Evolutionary conservation across 768 basidiomycete species (phyloP), one percentile per base, ranked within the genome.

Genomic region (Termitomyces sp.): DNA sequence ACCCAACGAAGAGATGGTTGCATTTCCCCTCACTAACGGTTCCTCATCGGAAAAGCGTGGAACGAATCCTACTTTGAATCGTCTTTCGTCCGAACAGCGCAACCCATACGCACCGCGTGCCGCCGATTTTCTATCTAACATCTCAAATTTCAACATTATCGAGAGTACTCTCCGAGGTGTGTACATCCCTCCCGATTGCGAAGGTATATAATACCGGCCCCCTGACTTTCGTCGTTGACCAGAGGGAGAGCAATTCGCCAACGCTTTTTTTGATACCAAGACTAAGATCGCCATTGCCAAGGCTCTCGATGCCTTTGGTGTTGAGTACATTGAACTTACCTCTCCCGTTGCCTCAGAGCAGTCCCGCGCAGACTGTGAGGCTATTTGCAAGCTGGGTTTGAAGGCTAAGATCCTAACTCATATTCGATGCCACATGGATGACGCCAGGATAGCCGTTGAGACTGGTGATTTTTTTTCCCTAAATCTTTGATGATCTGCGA

Each of bases 201-300:
- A 32, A 37, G 20, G 34, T 48, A 7, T 37, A 63, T 46, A 58
- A 34, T 56, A 20, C 12, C 43, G 20, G 34, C 64, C 29, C 58
- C 59, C 47, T 70, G 36, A 62, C 38, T 61, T 51, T 60, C 36
- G 14, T 42, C 43, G 50, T 50, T 62, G n/a, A 43, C 32, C 68
- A 96, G 96, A 97, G 89, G 96, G 95, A 60, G 96, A 97, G 75
- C 96, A 99, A 74, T 99, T 99, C 70, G 97, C 97, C 65, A 99
- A 98, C 72, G 96, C 97, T 57, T 99, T 99, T 84, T 99, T 98
- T 73, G 96, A 97, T 73, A 95, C 94, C 72, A 94, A 96, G 81
- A 98, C 96, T 78, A 99, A 99, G 86, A 97, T 98, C 73, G 95
- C 96, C 73, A 99, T 99, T 68, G 97, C 97, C 66, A 94, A 88